phyloP scores from a whole-genome alignment of 2,329 filamentous ascomycete genomes.

The Zalaria sp. region DNA sequence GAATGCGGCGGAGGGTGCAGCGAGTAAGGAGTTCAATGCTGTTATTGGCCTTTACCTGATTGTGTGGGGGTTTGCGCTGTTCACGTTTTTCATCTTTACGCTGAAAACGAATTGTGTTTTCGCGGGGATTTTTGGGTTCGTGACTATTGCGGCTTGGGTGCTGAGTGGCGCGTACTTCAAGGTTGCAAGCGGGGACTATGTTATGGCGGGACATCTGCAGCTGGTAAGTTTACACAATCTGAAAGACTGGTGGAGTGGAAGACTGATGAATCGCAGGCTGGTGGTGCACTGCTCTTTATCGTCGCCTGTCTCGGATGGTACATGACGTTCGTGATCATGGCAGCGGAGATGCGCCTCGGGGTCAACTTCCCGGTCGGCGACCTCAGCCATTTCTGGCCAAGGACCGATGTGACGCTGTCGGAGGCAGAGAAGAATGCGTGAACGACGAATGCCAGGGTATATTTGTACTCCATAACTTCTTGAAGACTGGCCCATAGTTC shows the following conservation, averaged over 20 bases:
- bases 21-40: constrained; percentile 33
- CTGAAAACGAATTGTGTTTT: constrained; percentile 37
- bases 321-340: constrained; percentile 40
- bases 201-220: constrained; percentile 27
- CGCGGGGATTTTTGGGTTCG: constrained; percentile 34
- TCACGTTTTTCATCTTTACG: constrained; percentile 38
- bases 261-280: constrained; percentile 12
- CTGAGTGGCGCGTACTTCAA: constrained; percentile 37
- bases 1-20: constrained; percentile 28
- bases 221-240: constrained; percentile 29
- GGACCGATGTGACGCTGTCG: constrained; percentile 6
- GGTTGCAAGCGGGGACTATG: constrained; percentile 28
- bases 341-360: constrained; percentile 37
- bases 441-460: background rate
- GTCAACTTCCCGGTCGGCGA: constrained; percentile 37
- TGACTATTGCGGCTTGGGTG: constrained; percentile 30
- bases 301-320: constrained; percentile 37
- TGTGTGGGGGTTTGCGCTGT: constrained; percentile 39
- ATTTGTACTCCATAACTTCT: no score
- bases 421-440: constrained; percentile 13
- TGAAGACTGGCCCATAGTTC: no score
- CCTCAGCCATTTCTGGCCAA: constrained; percentile 33
- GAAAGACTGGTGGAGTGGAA: no score
- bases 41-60: constrained; percentile 36
- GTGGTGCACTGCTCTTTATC: constrained; percentile 27